phyloP scores from a whole-genome alignment of 169 alveolate genomes.

The Eimeria mitis region DNA sequence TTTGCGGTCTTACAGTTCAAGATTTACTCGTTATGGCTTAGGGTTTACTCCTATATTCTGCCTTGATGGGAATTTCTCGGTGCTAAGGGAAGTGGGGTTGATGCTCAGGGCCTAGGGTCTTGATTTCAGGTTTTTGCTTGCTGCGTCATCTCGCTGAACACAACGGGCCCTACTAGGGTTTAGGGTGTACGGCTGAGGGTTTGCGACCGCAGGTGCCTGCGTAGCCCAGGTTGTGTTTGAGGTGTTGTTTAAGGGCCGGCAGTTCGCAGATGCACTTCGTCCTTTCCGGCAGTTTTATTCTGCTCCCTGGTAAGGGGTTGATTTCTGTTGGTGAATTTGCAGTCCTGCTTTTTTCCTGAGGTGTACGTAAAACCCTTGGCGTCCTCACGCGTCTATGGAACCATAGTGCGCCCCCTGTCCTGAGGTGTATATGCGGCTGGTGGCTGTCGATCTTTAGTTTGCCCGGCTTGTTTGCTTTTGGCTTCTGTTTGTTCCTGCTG shows the following conservation, averaged over 20 bases:
- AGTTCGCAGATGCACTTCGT: not conserved
- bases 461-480: not conserved
- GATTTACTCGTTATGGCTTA: not conserved
- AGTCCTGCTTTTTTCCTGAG: not conserved
- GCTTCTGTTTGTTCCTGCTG: not conserved
- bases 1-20: not conserved
- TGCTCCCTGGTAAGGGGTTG: constrained; percentile 45
- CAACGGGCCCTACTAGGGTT: not conserved
- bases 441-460: not conserved
- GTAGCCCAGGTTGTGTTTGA: constrained; percentile 53
- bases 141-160: not conserved
- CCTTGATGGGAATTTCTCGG: not conserved
- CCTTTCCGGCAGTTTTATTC: constrained; percentile 27
- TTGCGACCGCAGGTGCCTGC: constrained; percentile 43
- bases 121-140: not conserved
- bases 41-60: too few species aligned
- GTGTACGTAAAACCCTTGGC: not conserved
- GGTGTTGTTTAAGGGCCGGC: constrained; percentile 25
- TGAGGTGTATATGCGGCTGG: not conserved
- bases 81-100: not conserved
- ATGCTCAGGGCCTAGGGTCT: not conserved
- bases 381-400: not conserved
- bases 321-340: not conserved
- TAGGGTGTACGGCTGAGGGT: not conserved
- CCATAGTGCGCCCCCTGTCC: too few species aligned